These are phyloP conservation scores for Potentilla sterilis DNA, from an alignment of 306 rosid genomes.

Conservation along the genomic window DNA sequence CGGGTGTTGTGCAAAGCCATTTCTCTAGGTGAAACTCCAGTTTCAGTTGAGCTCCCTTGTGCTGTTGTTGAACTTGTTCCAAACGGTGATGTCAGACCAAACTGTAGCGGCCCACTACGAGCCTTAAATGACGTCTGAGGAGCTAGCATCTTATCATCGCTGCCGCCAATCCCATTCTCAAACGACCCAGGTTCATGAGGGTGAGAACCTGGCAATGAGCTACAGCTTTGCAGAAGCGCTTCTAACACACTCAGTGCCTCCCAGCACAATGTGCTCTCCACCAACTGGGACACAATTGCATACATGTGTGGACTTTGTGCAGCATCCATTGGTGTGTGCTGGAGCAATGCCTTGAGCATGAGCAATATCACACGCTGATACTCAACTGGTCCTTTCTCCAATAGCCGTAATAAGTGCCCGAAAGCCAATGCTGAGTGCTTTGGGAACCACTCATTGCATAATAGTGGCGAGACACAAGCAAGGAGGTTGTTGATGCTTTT, in stretches of 20 bases:
- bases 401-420: conserved; percentile 83
- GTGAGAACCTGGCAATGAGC: conserved; percentile 79
- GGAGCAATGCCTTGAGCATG: conserved; percentile 93
- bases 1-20: conserved; percentile 91
- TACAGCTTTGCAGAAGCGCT: conserved; percentile 97
- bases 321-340: conserved; percentile 98
- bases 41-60: conserved; percentile 46
- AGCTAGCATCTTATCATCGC: conserved; percentile 73
- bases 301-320: conserved; percentile 98
- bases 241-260: conserved; percentile 95
- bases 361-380: conserved; percentile 96
- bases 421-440: conserved; percentile 90
- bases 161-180: conserved; percentile 67
- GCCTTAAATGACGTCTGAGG: conserved; percentile 90
- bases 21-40: conserved; percentile 68
- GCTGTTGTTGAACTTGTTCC: conserved; percentile 35
- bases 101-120: conserved; percentile 93
- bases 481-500: conserved; percentile 73
- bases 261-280: conserved; percentile 97
- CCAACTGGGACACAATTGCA: conserved; percentile 91
- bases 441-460: conserved; percentile 94
- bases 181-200: conserved; percentile 61
- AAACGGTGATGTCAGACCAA: conserved; percentile 49
- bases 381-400: conserved; percentile 92
- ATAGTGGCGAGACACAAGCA: conserved; percentile 85